These are phyloP conservation scores for Diaporthe caulivora DNA, from an alignment of 2,329 filamentous ascomycete species.

Conservation along the genomic window DNA sequence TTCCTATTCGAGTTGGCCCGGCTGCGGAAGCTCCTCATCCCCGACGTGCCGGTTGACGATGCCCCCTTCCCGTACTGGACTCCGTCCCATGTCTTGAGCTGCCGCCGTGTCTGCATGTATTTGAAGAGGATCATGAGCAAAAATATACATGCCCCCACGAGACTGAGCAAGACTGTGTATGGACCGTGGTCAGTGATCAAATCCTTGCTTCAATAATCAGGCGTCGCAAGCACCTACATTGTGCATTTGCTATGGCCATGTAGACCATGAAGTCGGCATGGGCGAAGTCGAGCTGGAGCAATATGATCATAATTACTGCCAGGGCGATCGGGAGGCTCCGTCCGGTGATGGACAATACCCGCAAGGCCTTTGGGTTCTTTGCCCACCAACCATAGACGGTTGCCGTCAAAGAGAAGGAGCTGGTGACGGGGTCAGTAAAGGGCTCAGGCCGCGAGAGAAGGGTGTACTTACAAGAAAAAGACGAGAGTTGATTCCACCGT, in stretches of 20 bases:
- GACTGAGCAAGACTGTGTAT: conserved; percentile 32
- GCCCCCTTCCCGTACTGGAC: conserved; percentile 16
- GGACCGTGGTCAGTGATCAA: background rate
- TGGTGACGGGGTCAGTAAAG: background rate
- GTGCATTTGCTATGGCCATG: conserved; percentile 31
- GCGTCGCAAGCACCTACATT: conserved; percentile 18
- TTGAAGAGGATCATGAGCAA: conserved; percentile 37
- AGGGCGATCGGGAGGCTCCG: conserved; percentile 29
- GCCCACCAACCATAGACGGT: conserved; percentile 39
- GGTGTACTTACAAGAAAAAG: conserved; percentile 35
- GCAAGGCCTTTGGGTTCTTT: conserved; percentile 15
- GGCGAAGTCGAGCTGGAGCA: conserved; percentile 33
- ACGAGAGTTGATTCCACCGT: conserved; percentile 36
- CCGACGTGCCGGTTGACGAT: background rate
- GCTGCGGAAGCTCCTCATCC: conserved; percentile 13
- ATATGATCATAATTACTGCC: conserved; percentile 20
- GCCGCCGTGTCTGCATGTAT: conserved; percentile 34
- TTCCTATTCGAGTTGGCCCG: conserved; percentile 11
- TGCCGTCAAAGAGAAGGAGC: conserved; percentile 35
- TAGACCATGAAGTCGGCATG: conserved; percentile 31
- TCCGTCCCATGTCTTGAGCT: conserved; percentile 29
- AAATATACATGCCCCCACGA: conserved; percentile 32
- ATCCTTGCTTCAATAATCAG: background rate
- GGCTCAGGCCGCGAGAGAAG: background rate
- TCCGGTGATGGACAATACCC: conserved; percentile 22